Conservation (phyloP, 2,329 filamentous ascomycete species). For the Pseudogymnoascus pannorum region DNA sequence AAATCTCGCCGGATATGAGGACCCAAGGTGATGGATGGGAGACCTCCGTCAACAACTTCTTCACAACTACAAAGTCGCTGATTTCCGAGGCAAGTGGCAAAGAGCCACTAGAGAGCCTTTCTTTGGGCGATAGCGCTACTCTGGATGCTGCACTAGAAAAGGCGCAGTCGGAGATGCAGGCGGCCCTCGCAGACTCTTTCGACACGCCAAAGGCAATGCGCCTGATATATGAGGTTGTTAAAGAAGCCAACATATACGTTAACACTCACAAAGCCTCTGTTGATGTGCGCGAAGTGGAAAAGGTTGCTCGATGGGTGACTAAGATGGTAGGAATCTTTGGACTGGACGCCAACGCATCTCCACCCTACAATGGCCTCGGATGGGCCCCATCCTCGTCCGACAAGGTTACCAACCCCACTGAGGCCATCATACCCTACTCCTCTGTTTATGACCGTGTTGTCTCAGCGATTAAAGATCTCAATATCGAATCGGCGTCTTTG, state of each 20-base stretch:
- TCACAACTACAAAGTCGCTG: conserved; percentile 49
- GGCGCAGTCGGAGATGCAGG: conserved; percentile 46
- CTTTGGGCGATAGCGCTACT: conserved; percentile 38
- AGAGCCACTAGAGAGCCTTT: conserved; percentile 21
- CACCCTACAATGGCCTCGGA: conserved; percentile 49
- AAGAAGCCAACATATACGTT: conserved; percentile 61
- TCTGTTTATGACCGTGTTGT: conserved; percentile 39
- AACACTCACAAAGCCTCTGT: conserved; percentile 38
- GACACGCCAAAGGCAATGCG: conserved; percentile 77
- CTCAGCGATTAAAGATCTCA: conserved; percentile 39
- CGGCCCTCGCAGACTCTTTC: conserved; percentile 73
- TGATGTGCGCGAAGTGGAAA: conserved; percentile 42
- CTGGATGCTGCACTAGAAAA: conserved; percentile 43
- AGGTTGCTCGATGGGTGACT: conserved; percentile 71
- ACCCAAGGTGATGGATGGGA: conserved; percentile 73
- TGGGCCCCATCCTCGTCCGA: conserved; percentile 40
- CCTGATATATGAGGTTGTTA: conserved; percentile 69
- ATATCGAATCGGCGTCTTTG: conserved; percentile 40
- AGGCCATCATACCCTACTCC: conserved; percentile 41
- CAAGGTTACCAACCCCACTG: conserved; percentile 35
- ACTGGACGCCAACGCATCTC: conserved; percentile 50
- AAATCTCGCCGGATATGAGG: conserved; percentile 79
- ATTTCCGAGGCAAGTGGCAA: conserved; percentile 38
- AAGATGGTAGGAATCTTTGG: conserved; percentile 80
- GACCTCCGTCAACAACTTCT: conserved; percentile 63